Base-by-base conservation (phyloP, 2,329 filamentous ascomycete genomes). In the Ophiostoma angusticollis region DNA sequence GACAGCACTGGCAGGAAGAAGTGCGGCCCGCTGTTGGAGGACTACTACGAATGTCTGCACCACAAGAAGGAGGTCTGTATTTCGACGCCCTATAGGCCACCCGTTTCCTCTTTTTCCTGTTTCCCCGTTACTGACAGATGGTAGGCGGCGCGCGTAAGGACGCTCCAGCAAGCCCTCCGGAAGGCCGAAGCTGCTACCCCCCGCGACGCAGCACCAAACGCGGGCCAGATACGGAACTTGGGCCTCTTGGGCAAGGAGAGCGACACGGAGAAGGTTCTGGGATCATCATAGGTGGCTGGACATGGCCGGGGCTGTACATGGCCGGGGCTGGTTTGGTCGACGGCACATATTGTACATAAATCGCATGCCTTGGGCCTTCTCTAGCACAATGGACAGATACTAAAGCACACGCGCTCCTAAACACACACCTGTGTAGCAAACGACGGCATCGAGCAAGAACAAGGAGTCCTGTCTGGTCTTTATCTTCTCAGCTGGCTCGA, bases 21-120 rank as follows among this genome's bases (percentile, higher is more conserved):
- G 65, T 98, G 93, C 60, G 66, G 72, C 14, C 80, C 83, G 13
- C 74, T 78, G 5, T 70, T 96, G 49, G 91, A 98, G 60, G 91
- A 98, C 60, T 98, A 98, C 69, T 93, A 95, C 60, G 91, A 98
- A 68, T 98, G 93, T 63, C 67, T 98, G 57, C 91, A 98, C 62
- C 91, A 98, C 71, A 86, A 82, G 71, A 98, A 98, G 69, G 91
- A 98, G 84, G 91, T 96, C 31, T 47, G 57, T 45, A n/a, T n/a
- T n/a, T n/a, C n/a, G n/a, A n/a, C n/a, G n/a, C n/a, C n/a, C 37
- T 14, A 18, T 5, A 21, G 17, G 17, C 24, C 16, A 27, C 4
- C 37, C 24, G 4, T n/a, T 23, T 21, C 18, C 21, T 11, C 25
- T 29, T 5, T 21, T 7, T 33, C 11, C 17, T 33, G 9, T 14